Base-by-base conservation (phyloP, 2,329 filamentous ascomycete species). In the Pseudogymnoascus destructans region DNA sequence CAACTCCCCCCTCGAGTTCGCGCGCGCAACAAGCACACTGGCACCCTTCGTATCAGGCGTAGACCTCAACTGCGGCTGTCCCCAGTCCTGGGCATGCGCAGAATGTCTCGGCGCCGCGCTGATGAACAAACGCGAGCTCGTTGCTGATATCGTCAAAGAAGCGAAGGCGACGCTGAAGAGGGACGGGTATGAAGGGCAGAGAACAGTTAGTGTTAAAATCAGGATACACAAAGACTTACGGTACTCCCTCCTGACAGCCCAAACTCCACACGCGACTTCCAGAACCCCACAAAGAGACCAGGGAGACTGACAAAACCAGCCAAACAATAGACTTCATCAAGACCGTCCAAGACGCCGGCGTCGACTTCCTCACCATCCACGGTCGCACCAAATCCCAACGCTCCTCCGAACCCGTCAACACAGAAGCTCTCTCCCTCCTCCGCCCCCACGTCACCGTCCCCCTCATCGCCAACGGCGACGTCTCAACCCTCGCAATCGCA, bases 21-120 rank as follows among this genome's bases (percentile, higher is more conserved):
- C 80, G 11, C 77, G 83, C 27, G 82, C 84, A 9, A 77, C 83
- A 0, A 74, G 77, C 19, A 76, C 87, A 54, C 80, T 81, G 2
- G 79, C 77, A 0, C 83, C 84, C 1, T 80, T 73, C 66, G 79
- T 80, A 57, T 78, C 77, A 64, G 85, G 85, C 62, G 77, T 87
- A 2, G 82, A 87, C 64, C 73, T 87, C 38, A 87, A 87, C 71
- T 88, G 85, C 68, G 85, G 85, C 9, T 88, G 85, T 65, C 85
- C 85, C 6, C 85, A 88, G 70, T 79, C 79, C 5, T 87, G 85
- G 85, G 84, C 85, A 0, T 85, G 85, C 65, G 79, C 82, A 40
- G 81, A 84, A 68, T 80, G 75, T 1, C 74, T 88, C 2, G 85
- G 85, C 4, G 85, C 84, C 3, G 81, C 81, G n/a, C 72, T 88